Conservation (phyloP, 179 eudicot genomes). For the Corrigiola litoralis region DNA sequence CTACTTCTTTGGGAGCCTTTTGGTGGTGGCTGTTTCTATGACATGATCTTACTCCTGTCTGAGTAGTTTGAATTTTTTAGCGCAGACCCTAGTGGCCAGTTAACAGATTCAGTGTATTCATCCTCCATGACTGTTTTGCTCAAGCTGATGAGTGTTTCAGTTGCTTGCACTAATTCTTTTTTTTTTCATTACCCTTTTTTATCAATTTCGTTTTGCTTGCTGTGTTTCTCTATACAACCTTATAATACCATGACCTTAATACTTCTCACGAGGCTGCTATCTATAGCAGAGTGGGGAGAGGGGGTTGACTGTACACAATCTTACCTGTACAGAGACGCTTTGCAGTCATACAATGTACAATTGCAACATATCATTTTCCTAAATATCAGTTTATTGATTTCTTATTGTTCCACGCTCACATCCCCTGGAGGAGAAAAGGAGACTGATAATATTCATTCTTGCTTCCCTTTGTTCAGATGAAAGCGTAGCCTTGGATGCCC, state of each 20-base stretch:
- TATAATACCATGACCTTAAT: too few relatives aligned
- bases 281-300: too few relatives aligned
- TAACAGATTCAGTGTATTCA: neutral
- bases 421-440: neutral
- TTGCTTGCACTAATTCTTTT: neutral
- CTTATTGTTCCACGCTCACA: neutral
- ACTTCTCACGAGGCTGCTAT: too few relatives aligned
- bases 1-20: neutral
- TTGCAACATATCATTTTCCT: neutral
- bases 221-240: too few relatives aligned
- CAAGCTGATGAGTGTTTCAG: neutral
- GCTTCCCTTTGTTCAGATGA: constrained; percentile 44
- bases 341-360: too few relatives aligned
- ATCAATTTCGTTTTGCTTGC: too few relatives aligned
- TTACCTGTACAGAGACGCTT: too few relatives aligned
- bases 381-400: neutral
- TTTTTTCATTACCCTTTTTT: too few relatives aligned
- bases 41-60: neutral
- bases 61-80: neutral
- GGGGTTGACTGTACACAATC: too few relatives aligned
- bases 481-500: constrained; percentile 74
- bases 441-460: constrained; percentile 3
- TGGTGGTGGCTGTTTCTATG: neutral
- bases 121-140: neutral
- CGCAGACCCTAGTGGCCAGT: too few relatives aligned